Evolutionary conservation across 75 land plant genomes (phyloP).

Genomic region (Pseudotsuga menziesii): DNA sequence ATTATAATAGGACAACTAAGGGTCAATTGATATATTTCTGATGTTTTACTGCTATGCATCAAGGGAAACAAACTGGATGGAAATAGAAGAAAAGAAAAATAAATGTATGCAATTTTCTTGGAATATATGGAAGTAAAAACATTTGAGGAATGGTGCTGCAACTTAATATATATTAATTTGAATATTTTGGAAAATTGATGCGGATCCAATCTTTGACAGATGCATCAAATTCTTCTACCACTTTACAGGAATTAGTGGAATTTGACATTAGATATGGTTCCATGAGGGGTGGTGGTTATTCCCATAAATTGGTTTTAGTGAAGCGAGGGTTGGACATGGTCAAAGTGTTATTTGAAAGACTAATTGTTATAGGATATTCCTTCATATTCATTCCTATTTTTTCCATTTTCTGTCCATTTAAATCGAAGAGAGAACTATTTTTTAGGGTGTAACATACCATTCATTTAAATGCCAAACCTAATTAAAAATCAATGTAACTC

Average conservation of each 20-base stretch:
- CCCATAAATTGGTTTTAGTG: conserved; percentile 78
- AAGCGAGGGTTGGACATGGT: conserved; percentile 95
- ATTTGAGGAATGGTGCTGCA: background rate
- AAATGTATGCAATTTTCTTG: too few relatives aligned
- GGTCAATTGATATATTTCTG: too few relatives aligned
- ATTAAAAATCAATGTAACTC: too few relatives aligned
- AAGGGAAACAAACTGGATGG: too few relatives aligned
- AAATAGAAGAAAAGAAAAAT: too few relatives aligned
- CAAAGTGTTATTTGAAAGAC: conserved; percentile 71
- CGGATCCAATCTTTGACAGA: conserved; percentile 72
- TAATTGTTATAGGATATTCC: conserved; percentile 63
- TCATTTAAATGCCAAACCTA: too few relatives aligned
- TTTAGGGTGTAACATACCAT: too few relatives aligned
- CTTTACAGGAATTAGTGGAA: conserved; percentile 54
- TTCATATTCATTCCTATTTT: background rate
- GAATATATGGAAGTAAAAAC: too few relatives aligned
- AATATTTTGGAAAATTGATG: background rate
- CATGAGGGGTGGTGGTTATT: conserved; percentile 77
- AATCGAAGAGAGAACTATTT: too few relatives aligned
- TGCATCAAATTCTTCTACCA: conserved; percentile 52
- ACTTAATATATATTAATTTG: conserved; percentile 4
- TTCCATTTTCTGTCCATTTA: background rate
- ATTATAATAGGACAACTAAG: too few relatives aligned
- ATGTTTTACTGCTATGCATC: too few relatives aligned
- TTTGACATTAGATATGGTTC: conserved; percentile 34